A percentile compares a stretch with the other conserved stretches of the same genome.
These are phyloP conservation scores for Pilaira anomala DNA, from an alignment of 192 early-diverging fungal species.

Conservation along the genomic window DNA sequence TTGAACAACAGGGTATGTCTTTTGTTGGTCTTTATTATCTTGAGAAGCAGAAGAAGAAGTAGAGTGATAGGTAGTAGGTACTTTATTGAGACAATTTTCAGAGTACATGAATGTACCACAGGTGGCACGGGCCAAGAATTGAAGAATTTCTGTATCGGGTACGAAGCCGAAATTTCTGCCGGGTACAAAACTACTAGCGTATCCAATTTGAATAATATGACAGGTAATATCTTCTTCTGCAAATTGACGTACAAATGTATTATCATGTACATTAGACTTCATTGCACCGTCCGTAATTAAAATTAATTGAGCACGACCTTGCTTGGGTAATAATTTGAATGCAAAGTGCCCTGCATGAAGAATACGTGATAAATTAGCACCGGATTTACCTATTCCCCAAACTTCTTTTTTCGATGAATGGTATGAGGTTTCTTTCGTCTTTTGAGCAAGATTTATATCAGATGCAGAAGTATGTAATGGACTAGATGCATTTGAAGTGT, in stretches of 20 bases:
- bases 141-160: slow-evolving; percentile 68
- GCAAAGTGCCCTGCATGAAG: slow-evolving; percentile 56
- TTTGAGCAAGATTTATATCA: slow-evolving; percentile 5
- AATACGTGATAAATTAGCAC: slow-evolving; percentile 50
- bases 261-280: slow-evolving; percentile 62
- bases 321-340: slow-evolving; percentile 40
- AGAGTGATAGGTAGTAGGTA: not conserved
- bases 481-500: not conserved
- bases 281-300: slow-evolving; percentile 71
- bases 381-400: slow-evolving; percentile 53
- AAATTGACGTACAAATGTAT: slow-evolving; percentile 54
- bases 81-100: slow-evolving; percentile 55
- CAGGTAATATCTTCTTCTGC: slow-evolving; percentile 65
- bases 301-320: slow-evolving; percentile 51
- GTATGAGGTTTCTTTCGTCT: not conserved
- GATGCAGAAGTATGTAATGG: not conserved
- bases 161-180: slow-evolving; percentile 71
- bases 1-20: slow-evolving; percentile 1
- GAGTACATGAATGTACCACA: slow-evolving; percentile 70
- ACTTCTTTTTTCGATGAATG: slow-evolving; percentile 40
- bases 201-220: slow-evolving; percentile 73
- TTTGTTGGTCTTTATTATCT: not conserved
- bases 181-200: slow-evolving; percentile 55
- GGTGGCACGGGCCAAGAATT: slow-evolving; percentile 64
- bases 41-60: not conserved